Conservation (phyloP, 805 yeast species). For the Kregervanrija delftensis region DNA sequence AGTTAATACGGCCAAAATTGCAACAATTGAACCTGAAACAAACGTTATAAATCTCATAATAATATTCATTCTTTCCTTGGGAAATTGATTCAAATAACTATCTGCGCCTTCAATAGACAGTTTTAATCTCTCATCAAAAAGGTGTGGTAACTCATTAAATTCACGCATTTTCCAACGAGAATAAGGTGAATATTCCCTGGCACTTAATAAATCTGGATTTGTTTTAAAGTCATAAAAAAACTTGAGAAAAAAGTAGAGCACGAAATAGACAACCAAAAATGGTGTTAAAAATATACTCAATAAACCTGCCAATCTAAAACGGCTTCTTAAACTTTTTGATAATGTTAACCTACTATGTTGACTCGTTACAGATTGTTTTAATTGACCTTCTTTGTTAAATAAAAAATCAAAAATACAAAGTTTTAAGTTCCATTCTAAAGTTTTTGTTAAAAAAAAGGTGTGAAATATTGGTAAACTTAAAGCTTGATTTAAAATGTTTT, state of each 20-base stretch:
- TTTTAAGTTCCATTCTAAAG: slow-evolving; percentile 91
- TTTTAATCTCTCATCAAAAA: slow-evolving; percentile 73
- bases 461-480: slow-evolving; percentile 34
- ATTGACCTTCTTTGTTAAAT: slow-evolving; percentile 77
- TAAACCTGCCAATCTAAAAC: slow-evolving; percentile 84
- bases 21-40: slow-evolving; percentile 81
- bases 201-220: slow-evolving; percentile 75
- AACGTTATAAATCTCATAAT: slow-evolving; percentile 59
- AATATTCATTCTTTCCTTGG: slow-evolving; percentile 62
- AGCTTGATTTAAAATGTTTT: slow-evolving; percentile 61
- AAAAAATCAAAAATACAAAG: slow-evolving; percentile 82
- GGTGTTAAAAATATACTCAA: slow-evolving; percentile 82
- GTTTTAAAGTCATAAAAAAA: slow-evolving; percentile 90
- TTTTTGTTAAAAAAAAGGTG: slow-evolving; percentile 56
- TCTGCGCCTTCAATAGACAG: slow-evolving; percentile 75
- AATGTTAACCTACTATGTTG: slow-evolving; percentile 62
- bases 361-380: slow-evolving; percentile 63
- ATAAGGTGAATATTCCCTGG: slow-evolving; percentile 85
- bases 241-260: slow-evolving; percentile 76
- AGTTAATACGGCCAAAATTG: slow-evolving; percentile 73
- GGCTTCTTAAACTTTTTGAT: slow-evolving; percentile 60
- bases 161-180: slow-evolving; percentile 96
- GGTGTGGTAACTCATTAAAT: slow-evolving; percentile 85
- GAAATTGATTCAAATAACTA: slow-evolving; percentile 84
- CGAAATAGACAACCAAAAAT: slow-evolving; percentile 74